Percentiles rank a stretch among this genome's conserved stretches.
Evolutionary conservation across 345 rosid species (phyloP).

Genomic region (Nasturtium officinale): DNA sequence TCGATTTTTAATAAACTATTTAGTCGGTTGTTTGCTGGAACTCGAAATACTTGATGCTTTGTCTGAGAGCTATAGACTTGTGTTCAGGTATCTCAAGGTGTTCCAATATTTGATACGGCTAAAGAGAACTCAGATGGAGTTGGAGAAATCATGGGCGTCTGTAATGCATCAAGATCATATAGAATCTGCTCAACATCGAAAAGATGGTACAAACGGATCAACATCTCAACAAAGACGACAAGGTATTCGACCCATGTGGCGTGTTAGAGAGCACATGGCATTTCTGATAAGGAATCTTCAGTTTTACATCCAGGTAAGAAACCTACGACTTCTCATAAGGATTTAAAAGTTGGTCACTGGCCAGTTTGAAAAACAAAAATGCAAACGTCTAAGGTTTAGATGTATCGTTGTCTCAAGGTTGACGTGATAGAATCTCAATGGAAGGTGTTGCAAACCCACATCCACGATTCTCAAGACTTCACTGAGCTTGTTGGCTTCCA

Average conservation of each 20-base stretch:
- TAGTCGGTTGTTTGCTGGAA: constrained; percentile 31
- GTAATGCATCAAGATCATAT: constrained; percentile 95
- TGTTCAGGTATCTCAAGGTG: constrained; percentile 74
- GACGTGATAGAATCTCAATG: constrained; percentile 99
- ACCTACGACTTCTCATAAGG: not conserved
- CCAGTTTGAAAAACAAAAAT: constrained; percentile 1
- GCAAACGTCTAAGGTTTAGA: constrained; percentile 11
- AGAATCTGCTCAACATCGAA: constrained; percentile 71
- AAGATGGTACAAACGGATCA: constrained; percentile 56
- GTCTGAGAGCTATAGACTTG: constrained; percentile 34
- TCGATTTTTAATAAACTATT: not conserved
- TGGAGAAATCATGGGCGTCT: constrained; percentile 99
- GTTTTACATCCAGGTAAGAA: constrained; percentile 87
- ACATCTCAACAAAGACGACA: constrained; percentile 73
- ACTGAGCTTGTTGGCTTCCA: constrained; percentile 94
- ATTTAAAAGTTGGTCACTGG: constrained; percentile 17
- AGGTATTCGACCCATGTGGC: constrained; percentile 90
- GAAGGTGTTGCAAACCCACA: constrained; percentile 86
- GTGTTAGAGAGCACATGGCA: constrained; percentile 96
- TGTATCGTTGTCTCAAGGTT: constrained; percentile 54
- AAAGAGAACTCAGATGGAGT: constrained; percentile 92
- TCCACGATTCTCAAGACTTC: constrained; percentile 88
- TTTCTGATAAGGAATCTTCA: constrained; percentile 95
- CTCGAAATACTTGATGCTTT: not conserved
- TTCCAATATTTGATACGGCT: constrained; percentile 91